A percentile compares a stretch with the other conserved stretches of the same genome.
These are phyloP conservation scores for Spinellus fusiger DNA, from an alignment of 192 early-diverging fungal species.

Conservation along the genomic window DNA sequence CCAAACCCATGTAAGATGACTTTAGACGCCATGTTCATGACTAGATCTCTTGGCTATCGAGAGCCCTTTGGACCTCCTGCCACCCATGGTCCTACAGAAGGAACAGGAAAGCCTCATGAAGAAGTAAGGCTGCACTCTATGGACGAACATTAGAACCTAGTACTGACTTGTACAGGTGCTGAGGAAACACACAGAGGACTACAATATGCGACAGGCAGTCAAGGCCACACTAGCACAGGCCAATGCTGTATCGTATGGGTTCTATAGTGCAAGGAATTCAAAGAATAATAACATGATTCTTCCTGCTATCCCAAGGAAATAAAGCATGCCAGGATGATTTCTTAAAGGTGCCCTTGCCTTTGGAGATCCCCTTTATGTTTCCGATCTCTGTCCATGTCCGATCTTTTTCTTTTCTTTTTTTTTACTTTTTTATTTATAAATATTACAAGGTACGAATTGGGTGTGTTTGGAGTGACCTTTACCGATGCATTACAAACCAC, in stretches of 20 bases:
- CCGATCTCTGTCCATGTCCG: too few relatives aligned
- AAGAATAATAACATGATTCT: slow-evolving; percentile 20
- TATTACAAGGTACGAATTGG: too few relatives aligned
- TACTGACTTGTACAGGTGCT: not conserved
- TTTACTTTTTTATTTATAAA: too few relatives aligned
- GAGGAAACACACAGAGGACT: slow-evolving; percentile 17
- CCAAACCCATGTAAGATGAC: not conserved
- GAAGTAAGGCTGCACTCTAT: not conserved
- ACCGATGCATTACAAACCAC: too few relatives aligned
- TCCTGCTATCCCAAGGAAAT: slow-evolving; percentile 11
- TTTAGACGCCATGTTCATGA: not conserved
- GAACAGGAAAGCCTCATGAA: not conserved
- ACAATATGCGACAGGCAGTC: slow-evolving; percentile 11
- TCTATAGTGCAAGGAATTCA: slow-evolving; percentile 7
- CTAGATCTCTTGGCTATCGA: not conserved
- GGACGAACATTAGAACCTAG: not conserved
- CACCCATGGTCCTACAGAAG: not conserved
- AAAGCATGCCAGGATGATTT: too few relatives aligned
- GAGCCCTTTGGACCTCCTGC: slow-evolving; percentile 7
- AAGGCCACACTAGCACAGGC: slow-evolving; percentile 4
- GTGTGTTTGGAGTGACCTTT: too few relatives aligned
- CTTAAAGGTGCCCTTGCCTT: too few relatives aligned
- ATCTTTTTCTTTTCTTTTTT: too few relatives aligned
- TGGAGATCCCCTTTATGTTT: too few relatives aligned
- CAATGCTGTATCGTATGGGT: not conserved